Evolutionary conservation across 352 stramenopile genomes (phyloP).

Genomic region (Phytopythium chamaehyphon): DNA sequence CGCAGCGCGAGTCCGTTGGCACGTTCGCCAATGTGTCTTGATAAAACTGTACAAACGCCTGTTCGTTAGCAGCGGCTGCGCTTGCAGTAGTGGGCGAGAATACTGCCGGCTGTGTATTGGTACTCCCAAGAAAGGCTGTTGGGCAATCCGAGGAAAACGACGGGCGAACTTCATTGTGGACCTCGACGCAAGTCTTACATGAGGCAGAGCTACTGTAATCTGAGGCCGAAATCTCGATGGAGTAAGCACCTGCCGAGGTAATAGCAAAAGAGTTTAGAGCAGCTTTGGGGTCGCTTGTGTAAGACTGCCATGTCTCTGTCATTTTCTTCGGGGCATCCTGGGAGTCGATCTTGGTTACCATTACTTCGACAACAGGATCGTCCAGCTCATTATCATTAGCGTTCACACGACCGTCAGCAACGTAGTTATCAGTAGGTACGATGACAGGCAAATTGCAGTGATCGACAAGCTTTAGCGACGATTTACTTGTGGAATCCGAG

Average conservation of each 20-base stretch:
- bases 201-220: slow-evolving; percentile 26
- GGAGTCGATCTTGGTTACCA: too few species aligned
- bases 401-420: slow-evolving; percentile 31
- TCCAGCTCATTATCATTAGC: background rate
- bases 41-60: slow-evolving; percentile 2
- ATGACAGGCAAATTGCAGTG: slow-evolving; percentile 13
- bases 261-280: too few species aligned
- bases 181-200: slow-evolving; percentile 36
- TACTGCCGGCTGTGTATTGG: background rate
- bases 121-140: background rate
- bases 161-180: slow-evolving; percentile 43
- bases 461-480: background rate
- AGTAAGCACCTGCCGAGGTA: too few species aligned
- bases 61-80: background rate
- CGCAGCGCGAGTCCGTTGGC: background rate
- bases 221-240: slow-evolving; percentile 24
- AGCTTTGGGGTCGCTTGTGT: too few species aligned
- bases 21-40: slow-evolving; percentile 11
- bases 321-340: too few species aligned
- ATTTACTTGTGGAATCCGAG: too few species aligned
- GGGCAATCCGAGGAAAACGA: background rate
- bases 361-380: slow-evolving; percentile 13
- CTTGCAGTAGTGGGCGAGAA: background rate
- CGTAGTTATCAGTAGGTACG: slow-evolving; percentile 57
- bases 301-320: too few species aligned